Conservation (phyloP, 441 rosid genomes). For the Eutrema salsugineum region DNA sequence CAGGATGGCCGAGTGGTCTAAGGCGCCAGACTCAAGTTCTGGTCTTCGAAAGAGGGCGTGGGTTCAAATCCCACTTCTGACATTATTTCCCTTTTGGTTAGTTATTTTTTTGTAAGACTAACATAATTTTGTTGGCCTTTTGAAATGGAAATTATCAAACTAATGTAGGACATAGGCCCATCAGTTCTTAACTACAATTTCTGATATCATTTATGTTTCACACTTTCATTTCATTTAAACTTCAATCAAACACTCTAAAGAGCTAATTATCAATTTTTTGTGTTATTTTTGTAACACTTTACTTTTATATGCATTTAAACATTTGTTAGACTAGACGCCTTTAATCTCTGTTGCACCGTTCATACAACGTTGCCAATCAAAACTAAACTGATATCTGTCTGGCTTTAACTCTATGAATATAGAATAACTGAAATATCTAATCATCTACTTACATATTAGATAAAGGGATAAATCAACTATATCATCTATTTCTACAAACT, state of each 20-base stretch:
- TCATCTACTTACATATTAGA: no score
- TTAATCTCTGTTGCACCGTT: no score
- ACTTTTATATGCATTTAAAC: not conserved
- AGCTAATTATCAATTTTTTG: not conserved
- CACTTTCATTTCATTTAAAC: not conserved
- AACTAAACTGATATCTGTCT: no score
- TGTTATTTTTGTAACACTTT: not conserved
- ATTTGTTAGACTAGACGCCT: not conserved
- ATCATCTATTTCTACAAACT: no score
- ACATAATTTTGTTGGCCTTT: not conserved
- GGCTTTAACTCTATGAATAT: no score
- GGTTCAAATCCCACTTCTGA: constrained; percentile 96
- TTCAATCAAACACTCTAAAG: no score
- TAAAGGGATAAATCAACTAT: no score
- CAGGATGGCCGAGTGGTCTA: constrained; percentile 99
- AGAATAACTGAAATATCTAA: no score
- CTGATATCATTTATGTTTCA: not conserved
- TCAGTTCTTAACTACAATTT: not conserved
- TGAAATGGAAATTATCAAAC: not conserved
- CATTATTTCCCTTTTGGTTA: not conserved
- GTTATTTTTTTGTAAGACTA: not conserved
- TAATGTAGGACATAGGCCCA: not conserved
- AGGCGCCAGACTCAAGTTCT: constrained; percentile 99
- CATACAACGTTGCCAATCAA: no score
- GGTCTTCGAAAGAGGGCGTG: constrained; percentile 84